A percentile compares a stretch with the other conserved stretches of the same genome.
These are phyloP conservation scores for Apophysomyces elegans DNA, from an alignment of 371 early-diverging fungal genomes.

Conservation along the genomic window DNA sequence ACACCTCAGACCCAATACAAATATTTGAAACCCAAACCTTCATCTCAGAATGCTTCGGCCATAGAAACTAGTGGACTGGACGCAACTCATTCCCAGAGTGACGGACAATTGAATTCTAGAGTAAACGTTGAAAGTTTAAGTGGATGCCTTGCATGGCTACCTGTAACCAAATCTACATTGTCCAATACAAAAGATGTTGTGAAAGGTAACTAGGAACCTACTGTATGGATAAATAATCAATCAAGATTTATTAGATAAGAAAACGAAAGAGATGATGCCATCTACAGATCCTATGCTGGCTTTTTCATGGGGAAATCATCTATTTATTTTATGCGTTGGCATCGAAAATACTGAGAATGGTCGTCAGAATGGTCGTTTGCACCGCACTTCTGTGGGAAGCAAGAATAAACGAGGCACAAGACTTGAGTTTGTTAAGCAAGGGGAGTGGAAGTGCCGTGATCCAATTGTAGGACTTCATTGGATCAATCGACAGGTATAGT, in stretches of 20 bases:
- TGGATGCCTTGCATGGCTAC: conserved; percentile 69
- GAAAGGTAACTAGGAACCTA: conserved; percentile 16
- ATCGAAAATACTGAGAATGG: conserved; percentile 23
- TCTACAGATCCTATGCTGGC: conserved; percentile 62
- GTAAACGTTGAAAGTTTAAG: conserved; percentile 46
- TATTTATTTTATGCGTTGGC: conserved; percentile 59
- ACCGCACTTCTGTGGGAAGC: conserved; percentile 15
- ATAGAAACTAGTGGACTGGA: conserved; percentile 4
- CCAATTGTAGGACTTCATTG: conserved; percentile 78
- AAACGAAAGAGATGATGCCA: conserved; percentile 20
- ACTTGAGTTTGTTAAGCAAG: conserved; percentile 60
- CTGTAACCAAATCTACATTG: conserved; percentile 49
- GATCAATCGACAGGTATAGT: conserved; percentile 71
- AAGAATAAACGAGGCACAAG: conserved; percentile 35
- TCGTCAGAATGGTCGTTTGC: conserved; percentile 11
- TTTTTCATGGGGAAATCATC: conserved; percentile 67
- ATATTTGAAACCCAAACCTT: conserved; percentile 55
- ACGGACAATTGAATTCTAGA: conserved; percentile 19
- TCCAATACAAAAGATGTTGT: conserved; percentile 13
- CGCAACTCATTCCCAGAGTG: conserved; percentile 3
- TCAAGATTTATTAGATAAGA: conserved; percentile 11
- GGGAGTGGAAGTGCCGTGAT: conserved; percentile 65
- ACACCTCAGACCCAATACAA: conserved; percentile 74
- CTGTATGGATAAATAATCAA: neutral
- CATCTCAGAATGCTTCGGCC: neutral